Conservation (phyloP, 202 grass and related monocot species). For the Setaria viridis region DNA sequence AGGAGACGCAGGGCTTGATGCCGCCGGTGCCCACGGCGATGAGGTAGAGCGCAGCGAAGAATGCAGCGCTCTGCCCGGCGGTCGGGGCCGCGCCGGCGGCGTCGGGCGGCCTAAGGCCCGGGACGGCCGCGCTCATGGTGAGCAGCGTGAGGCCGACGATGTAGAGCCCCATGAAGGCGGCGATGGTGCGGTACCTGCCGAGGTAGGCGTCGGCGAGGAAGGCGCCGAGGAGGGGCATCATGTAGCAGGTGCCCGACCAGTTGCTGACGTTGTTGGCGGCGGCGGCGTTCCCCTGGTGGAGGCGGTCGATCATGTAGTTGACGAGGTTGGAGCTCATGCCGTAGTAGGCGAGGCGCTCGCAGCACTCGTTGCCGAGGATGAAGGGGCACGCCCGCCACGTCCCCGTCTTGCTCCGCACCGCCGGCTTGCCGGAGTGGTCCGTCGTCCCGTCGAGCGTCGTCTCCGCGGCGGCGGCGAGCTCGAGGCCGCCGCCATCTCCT, state of each 20-base stretch:
- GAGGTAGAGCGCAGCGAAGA: conserved; percentile 79
- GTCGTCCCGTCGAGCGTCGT: conserved; percentile 44
- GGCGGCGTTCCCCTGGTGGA: conserved; percentile 42
- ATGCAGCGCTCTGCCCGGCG: conserved; percentile 66
- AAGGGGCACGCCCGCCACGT: conserved; percentile 58
- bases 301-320: conserved; percentile 48
- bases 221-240: conserved; percentile 8
- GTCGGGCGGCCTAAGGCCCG: conserved; percentile 63
- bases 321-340: conserved; percentile 62
- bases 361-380: conserved; percentile 63
- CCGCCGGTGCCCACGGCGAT: conserved; percentile 84
- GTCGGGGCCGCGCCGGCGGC: conserved; percentile 30
- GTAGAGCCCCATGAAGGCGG: conserved; percentile 50
- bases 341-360: conserved; percentile 64
- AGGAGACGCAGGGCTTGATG: conserved; percentile 85
- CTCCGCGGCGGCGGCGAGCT: no score
- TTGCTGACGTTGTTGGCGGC: conserved; percentile 52
- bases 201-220: conserved; percentile 50
- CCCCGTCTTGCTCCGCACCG: conserved; percentile 40
- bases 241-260: conserved; percentile 65
- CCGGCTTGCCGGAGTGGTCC: conserved; percentile 46
- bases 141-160: conserved; percentile 38
- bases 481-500: no score
- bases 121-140: conserved; percentile 33
- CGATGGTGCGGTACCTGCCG: conserved; percentile 55